Evolutionary conservation across 2,329 filamentous ascomycete species (phyloP), one percentile per base, ranked within the genome.

Genomic region (Aspergillus fischeri): DNA sequence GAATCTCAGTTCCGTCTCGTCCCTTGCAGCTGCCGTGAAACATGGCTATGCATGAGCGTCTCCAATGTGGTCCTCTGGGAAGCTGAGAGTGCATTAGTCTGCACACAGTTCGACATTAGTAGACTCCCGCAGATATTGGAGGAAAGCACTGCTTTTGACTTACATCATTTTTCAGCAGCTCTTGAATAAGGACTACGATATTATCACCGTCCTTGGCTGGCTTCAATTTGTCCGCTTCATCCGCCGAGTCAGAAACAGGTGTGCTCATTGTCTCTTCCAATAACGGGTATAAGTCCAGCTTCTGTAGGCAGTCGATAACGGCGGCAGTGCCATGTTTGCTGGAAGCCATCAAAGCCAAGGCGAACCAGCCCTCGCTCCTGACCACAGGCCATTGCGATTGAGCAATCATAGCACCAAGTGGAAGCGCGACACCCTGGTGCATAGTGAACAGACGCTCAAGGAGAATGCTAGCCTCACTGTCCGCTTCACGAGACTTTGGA

Each of bases 331-430:
- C 75, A 0, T 63, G 59, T 20, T 64, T 61, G 51, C 58, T 70
- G 6, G 71, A 73, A 9, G 75, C 75, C 72, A 80, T 78, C 48
- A 81, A 58, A 4, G 77, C 78, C 28, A 81, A 64, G 14, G 77
- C 76, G 65, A 81, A 80, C 73, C 78, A 78, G 1, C 77, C 79
- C 63, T 81, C 78, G 51, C 76, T 78, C 24, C 76, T 70, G 49
- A 80, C 73, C 35, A 80, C 74, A 21, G 77, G 76, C 75, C 78
- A 80, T 56, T 78, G 74, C 4, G 74, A 71, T 56, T 80, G 77
- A 2, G 70, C 70, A 24, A 78, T 65, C 75, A 81, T 79, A 27
- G 72, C 70, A 49, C 71, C 73, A 35, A 79, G 56, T 14, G 78
- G 76, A 25, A 69, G 66, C 4, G 75, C 70, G 55, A 78, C 60